Base-by-base conservation (phyloP, 202 grass and related monocot species). In the Sporobolus alterniflorus region DNA sequence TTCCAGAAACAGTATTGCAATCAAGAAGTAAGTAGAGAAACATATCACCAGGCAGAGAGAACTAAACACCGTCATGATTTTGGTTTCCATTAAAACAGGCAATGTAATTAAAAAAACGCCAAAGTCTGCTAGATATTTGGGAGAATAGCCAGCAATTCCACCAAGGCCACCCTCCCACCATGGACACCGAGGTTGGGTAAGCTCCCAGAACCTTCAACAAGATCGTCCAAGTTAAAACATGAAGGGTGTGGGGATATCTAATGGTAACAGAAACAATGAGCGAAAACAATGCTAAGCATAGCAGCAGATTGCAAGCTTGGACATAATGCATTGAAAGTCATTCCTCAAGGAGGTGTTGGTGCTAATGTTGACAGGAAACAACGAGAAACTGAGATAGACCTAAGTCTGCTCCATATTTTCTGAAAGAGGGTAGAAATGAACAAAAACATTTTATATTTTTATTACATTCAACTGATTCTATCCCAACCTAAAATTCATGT, bases 121-220 rank as follows among this genome's bases (percentile, higher is more conserved):
- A 94, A 86, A 86, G 67, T 88, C 90, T 89, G 85, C 85, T 88
- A 97, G 77, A 87, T 91, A 85, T 90, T 90, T 89, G 85, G 75
- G 78, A 91, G 89, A 91, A 90, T 83, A 88, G 90, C 91, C 90
- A 95, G 80, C 96, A 89, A 86, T 84, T 89, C 84, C 89, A 92
- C 89, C 87, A 91, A 89, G 84, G 74, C 74, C 84, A 88, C 90
- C 88, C 93, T 88, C 93, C 83, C 93, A 98, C 90, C 96, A 96
- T 85, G 88, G 92, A 94, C 81, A 90, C 89, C 92, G 74, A 85
- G 86, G 87, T 88, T 92, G 88, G 90, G 95, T 85, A 88, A 86
- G 85, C 82, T 89, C 88, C 80, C 76, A 96, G 89, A 94, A 99
- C 95, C 95, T 98, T 98, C 95, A 98, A 98, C 91, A 99, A 99